These are phyloP conservation scores for Huntiella savannae DNA, from an alignment of 2,329 filamentous ascomycete genomes.

Conservation along the genomic window DNA sequence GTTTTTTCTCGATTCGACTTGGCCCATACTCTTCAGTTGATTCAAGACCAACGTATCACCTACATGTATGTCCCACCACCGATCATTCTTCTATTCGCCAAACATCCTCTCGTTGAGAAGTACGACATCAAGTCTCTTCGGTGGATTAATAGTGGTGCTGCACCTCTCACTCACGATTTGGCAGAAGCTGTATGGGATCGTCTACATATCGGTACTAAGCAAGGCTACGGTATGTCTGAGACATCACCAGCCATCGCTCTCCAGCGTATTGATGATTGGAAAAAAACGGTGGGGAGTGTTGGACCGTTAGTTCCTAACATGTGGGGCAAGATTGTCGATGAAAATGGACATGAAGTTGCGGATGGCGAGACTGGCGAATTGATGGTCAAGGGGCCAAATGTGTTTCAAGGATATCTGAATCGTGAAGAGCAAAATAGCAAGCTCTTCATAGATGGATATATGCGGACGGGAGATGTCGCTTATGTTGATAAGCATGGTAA, in stretches of 20 bases:
- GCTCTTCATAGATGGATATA: conserved; percentile 57
- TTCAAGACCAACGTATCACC: conserved; percentile 58
- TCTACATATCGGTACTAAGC: conserved; percentile 65
- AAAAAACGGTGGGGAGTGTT: conserved; percentile 55
- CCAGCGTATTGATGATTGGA: conserved; percentile 59
- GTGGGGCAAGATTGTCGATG: conserved; percentile 60
- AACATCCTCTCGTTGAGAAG: conserved; percentile 56
- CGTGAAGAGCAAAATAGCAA: conserved; percentile 51
- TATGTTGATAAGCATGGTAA: conserved; percentile 60
- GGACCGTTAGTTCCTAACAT: conserved; percentile 63
- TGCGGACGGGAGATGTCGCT: conserved; percentile 78
- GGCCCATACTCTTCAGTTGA: conserved; percentile 54
- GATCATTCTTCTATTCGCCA: conserved; percentile 60
- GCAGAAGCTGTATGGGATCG: conserved; percentile 57
- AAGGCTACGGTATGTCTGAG: conserved; percentile 82
- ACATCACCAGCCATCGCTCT: conserved; percentile 63
- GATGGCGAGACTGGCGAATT: conserved; percentile 45
- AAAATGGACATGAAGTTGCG: conserved; percentile 35
- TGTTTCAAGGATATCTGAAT: conserved; percentile 64
- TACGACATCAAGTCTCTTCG: conserved; percentile 65
- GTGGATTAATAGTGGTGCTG: conserved; percentile 75
- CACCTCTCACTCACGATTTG: conserved; percentile 64
- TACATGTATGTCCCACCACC: conserved; percentile 73
- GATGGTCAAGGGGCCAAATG: conserved; percentile 61
- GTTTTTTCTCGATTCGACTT: conserved; percentile 62